Conservation (phyloP, 1,284 basidiomycete genomes). For the Pholiota adiposa region DNA sequence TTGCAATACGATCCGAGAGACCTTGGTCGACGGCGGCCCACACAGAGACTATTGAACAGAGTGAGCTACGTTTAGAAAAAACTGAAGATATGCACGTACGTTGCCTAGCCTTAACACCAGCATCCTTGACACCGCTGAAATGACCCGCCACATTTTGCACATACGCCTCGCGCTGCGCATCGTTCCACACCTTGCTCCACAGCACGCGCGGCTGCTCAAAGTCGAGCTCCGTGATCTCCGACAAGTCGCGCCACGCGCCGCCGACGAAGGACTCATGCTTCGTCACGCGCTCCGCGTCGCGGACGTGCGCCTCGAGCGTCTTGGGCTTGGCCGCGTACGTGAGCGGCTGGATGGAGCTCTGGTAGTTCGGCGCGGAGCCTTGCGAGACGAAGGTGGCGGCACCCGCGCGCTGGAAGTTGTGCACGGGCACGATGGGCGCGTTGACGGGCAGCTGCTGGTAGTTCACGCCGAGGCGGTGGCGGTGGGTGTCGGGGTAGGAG, state of each 20-base stretch:
- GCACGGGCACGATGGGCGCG: conserved; percentile 69
- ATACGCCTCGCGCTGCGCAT: conserved; percentile 69
- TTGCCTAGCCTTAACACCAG: conserved; percentile 69
- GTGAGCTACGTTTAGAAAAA: background rate
- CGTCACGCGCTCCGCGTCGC: conserved; percentile 43
- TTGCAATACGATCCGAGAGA: conserved; percentile 76
- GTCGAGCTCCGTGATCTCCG: conserved; percentile 83
- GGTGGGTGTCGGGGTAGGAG: conserved; percentile 95
- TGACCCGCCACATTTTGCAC: conserved; percentile 81
- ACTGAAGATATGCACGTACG: conserved; percentile 47
- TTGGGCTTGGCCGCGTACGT: conserved; percentile 45
- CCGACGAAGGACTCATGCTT: conserved; percentile 81
- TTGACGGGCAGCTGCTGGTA: conserved; percentile 93
- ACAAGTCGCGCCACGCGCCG: conserved; percentile 74
- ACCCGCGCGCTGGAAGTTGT: conserved; percentile 90
- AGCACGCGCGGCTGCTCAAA: conserved; percentile 90
- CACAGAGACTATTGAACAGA: conserved; percentile 61
- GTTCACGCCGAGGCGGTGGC: conserved; percentile 86
- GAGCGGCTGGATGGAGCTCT: conserved; percentile 73
- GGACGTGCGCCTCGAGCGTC: conserved; percentile 39
- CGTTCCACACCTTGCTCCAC: conserved; percentile 79
- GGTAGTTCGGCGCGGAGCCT: conserved; percentile 86
- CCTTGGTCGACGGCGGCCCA: conserved; percentile 79
- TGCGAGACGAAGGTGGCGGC: conserved; percentile 75
- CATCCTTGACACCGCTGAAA: conserved; percentile 67